Base-by-base conservation (phyloP, 1,284 basidiomycete genomes). In the Stereum hirsutum region DNA sequence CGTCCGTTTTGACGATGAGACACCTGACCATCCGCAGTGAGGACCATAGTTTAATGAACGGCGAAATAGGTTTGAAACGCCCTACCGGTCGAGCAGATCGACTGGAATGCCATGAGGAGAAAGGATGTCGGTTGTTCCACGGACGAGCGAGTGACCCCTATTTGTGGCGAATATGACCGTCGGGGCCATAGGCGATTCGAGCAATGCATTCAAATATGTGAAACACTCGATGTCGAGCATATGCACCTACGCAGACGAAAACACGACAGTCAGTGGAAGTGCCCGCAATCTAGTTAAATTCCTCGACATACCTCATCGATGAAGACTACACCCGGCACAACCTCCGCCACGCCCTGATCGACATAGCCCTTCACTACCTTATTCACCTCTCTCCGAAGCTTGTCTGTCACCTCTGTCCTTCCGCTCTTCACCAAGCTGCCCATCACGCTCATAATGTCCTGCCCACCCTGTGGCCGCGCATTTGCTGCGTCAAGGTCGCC, bases 221-320 rank as follows among this genome's bases (percentile, higher is more conserved):
- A 98, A 99, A 64, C 94, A 97, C 64, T 99, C 96, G 59, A 98
- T 94, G 64, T 99, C 95, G 51, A 99, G 82, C 95, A 98, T 98
- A 69, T 99, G 95, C 17, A 98, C 93, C 91, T 94, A 27, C 5
- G 14, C 7, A 10, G 19, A 15, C 27, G 23, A 20, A 20, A 36
- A 21, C n/a, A 19, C 11, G 15, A n/a, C 39, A 40, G 39, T 21
- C 15, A 15, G 28, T 24, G 3, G 2, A 3, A 26, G n/a, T 28
- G 14, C n/a, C n/a, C n/a, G n/a, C 32, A 25, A 19, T 25, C 10
- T 8, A 23, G 26, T 44, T 8, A 20, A 8, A 35, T 12, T 40
- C 1, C 6, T 28, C 17, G 33, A 53, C 76, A 47, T 53, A 93
- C 93, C 78, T 99, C 96, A 62, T 99, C 96, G 53, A 99, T 96